Percentiles rank a stretch among this genome's conserved stretches.
These are phyloP conservation scores for Suhomyces atakaporum DNA, from an alignment of 1,139 yeast species.

Conservation along the genomic window DNA sequence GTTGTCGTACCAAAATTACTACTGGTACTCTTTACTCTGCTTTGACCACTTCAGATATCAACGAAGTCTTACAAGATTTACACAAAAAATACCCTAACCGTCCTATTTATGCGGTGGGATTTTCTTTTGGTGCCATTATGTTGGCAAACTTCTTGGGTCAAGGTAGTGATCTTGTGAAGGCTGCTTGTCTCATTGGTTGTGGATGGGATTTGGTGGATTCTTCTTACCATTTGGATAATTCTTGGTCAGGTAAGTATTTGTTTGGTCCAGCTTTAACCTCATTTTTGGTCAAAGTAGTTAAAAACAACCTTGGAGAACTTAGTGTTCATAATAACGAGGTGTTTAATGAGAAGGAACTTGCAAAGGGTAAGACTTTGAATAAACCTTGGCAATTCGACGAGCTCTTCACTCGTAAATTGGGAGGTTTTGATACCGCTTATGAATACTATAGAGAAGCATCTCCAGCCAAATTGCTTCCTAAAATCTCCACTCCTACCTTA, in stretches of 20 bases:
- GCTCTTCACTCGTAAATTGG: conserved; percentile 65
- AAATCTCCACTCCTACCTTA: conserved; percentile 66
- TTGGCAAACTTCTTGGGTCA: conserved; percentile 58
- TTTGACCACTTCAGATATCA: conserved; percentile 70
- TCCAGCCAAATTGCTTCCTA: conserved; percentile 56
- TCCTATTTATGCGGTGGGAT: conserved; percentile 75
- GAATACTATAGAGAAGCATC: conserved; percentile 76
- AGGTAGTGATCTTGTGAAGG: conserved; percentile 49
- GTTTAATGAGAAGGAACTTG: conserved; percentile 34
- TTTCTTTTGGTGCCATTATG: conserved; percentile 74
- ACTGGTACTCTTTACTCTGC: conserved; percentile 78
- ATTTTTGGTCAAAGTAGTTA: conserved; percentile 62
- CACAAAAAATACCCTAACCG: conserved; percentile 64
- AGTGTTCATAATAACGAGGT: conserved; percentile 34
- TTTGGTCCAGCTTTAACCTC: conserved; percentile 68
- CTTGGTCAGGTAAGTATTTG: conserved; percentile 61
- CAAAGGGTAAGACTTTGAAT: conserved; percentile 33
- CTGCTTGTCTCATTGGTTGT: conserved; percentile 58
- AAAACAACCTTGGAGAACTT: conserved; percentile 61
- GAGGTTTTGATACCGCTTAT: conserved; percentile 66
- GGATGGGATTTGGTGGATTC: conserved; percentile 36
- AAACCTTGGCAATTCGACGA: conserved; percentile 66
- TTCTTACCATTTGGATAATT: conserved; percentile 48
- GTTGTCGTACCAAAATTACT: conserved; percentile 78
- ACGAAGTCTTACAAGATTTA: conserved; percentile 58